Evolutionary conservation across 140 eudicot genomes (phyloP).

Genomic region (Anethum foeniculum): DNA sequence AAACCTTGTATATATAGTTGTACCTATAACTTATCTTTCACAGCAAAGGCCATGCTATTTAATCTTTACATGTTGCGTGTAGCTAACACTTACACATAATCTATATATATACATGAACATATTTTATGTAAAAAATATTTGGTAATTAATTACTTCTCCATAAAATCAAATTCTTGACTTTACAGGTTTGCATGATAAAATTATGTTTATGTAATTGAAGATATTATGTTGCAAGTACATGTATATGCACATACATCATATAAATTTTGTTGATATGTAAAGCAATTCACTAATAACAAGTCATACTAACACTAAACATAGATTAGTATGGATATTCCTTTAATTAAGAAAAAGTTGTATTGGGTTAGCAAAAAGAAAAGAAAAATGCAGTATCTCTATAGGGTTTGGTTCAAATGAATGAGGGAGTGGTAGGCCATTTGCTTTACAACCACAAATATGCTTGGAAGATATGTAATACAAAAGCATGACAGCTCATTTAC

Average conservation of each 20-base stretch:
- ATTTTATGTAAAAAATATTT: background rate
- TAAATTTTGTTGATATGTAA: background rate
- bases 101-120: background rate
- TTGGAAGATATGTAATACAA: background rate
- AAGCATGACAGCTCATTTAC: constrained; percentile 15
- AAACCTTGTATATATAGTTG: background rate
- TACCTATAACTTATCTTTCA: constrained; percentile 4
- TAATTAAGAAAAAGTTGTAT: background rate
- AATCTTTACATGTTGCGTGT: constrained; percentile 1
- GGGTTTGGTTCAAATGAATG: background rate
- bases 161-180: background rate
- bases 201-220: no score
- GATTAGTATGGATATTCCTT: background rate
- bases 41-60: background rate
- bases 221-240: background rate
- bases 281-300: background rate
- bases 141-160: background rate
- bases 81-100: background rate
- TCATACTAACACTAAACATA: no score
- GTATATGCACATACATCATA: background rate
- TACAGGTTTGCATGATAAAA: no score
- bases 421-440: constrained; percentile 23
- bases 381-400: background rate
- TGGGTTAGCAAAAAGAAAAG: background rate
- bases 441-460: constrained; percentile 43